Evolutionary conservation across 2,329 filamentous ascomycete species (phyloP).

Genomic region (Claviceps paspali): DNA sequence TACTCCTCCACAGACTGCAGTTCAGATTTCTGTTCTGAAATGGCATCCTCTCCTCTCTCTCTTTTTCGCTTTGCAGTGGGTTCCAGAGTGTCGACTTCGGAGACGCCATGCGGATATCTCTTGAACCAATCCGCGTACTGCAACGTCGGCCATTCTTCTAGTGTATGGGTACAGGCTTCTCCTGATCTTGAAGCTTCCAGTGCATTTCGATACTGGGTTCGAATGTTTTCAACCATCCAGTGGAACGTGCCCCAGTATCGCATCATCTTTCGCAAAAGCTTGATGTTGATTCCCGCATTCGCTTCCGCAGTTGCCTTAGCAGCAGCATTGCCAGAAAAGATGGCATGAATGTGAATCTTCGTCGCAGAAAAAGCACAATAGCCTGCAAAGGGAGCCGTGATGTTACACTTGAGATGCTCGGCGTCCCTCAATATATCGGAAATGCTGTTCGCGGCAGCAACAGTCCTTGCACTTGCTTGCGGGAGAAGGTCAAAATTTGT

Average conservation of each 20-base stretch:
- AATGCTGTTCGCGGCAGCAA: constrained; percentile 74
- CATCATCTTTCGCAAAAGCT: constrained; percentile 88
- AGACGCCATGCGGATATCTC: constrained; percentile 82
- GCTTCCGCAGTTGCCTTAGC: constrained; percentile 67
- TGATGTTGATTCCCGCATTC: constrained; percentile 75
- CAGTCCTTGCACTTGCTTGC: constrained; percentile 58
- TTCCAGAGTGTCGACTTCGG: constrained; percentile 69
- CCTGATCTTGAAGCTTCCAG: constrained; percentile 67
- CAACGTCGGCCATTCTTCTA: constrained; percentile 51
- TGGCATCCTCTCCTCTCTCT: constrained; percentile 72
- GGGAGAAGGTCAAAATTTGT: constrained; percentile 66
- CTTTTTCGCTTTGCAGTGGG: constrained; percentile 51
- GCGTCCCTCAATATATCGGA: constrained; percentile 71
- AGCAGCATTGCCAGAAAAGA: constrained; percentile 68
- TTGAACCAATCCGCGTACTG: constrained; percentile 98
- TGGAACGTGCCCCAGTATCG: constrained; percentile 98
- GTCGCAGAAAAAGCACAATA: constrained; percentile 91
- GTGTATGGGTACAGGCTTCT: constrained; percentile 30
- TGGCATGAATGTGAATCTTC: constrained; percentile 84
- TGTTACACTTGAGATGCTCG: constrained; percentile 49
- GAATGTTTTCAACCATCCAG: constrained; percentile 85
- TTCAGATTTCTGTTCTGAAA: constrained; percentile 75
- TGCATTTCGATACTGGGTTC: constrained; percentile 73
- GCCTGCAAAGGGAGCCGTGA: constrained; percentile 83
- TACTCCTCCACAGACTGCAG: constrained; percentile 92